These are phyloP conservation scores for Trichoderma oligosporum DNA, from an alignment of 2,329 filamentous ascomycete species.

Conservation along the genomic window DNA sequence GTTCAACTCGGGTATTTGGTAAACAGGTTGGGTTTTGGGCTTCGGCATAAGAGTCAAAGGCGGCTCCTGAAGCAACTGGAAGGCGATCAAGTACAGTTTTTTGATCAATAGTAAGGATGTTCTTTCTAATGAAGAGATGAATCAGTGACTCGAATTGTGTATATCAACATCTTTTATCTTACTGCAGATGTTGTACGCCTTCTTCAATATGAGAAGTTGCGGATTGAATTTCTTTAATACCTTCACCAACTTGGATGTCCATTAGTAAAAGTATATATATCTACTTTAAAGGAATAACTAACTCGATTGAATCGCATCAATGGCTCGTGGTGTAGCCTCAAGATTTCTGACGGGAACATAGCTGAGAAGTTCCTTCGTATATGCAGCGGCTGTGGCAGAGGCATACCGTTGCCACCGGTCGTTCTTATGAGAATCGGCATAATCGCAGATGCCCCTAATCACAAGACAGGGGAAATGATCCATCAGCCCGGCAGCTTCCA, in stretches of 20 bases:
- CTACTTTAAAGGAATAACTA: too few relatives aligned
- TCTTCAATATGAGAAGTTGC: too few relatives aligned
- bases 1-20: not conserved
- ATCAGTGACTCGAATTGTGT: not conserved
- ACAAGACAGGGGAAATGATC: constrained; percentile 28
- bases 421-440: constrained; percentile 1
- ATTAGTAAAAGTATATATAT: too few relatives aligned
- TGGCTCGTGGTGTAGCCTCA: too few relatives aligned
- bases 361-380: too few relatives aligned
- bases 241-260: too few relatives aligned
- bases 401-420: constrained; percentile 2
- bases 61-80: not conserved
- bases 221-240: too few relatives aligned
- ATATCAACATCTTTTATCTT: not conserved
- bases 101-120: not conserved
- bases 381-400: not conserved
- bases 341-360: too few relatives aligned
- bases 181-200: too few relatives aligned
- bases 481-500: too few relatives aligned
- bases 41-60: not conserved
- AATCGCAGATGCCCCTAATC: constrained; percentile 3
- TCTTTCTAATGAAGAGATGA: too few relatives aligned
- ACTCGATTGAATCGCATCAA: too few relatives aligned
- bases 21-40: not conserved
- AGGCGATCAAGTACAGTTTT: not conserved